Base-by-base conservation (phyloP, 1,284 basidiomycete species). In the Rhizopogon parksii region DNA sequence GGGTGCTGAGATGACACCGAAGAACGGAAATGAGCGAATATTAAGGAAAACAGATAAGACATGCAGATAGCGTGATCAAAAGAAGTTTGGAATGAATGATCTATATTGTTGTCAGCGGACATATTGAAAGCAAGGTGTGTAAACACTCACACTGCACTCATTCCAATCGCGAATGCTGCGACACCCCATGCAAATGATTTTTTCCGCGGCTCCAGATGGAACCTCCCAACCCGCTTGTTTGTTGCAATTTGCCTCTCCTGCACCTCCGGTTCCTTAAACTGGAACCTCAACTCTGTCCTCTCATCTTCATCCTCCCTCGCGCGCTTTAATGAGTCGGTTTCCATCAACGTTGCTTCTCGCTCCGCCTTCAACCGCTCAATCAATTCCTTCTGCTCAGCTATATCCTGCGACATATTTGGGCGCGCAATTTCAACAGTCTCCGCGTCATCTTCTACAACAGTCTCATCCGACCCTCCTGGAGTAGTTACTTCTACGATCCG, bases 141-240 rank as follows among this genome's bases (percentile, higher is more conserved):
- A 12, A 38, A 21, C 7, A 63, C 83, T 70, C 63, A 88, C 86
- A 83, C 74, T 56, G 84, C 85, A 53, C 83, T 74, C 65, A 83
- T 69, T 25, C 85, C 86, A 47, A 86, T 73, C 35, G 83, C 84
- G 63, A 90, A 89, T 25, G 82, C 82, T 38, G 84, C 76, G 8
- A 82, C 71, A 36, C 88, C 88, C 87, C 87, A 90, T 0, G 81
- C 83, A 53, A 81, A 71, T 14, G 82, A 81, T 64, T 83, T 86
- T 59, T 79, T 76, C 64, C 78, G 73, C 2, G 88, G 82, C 62
- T 80, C 73, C 52, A 77, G 55, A n/a, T 73, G 61, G 62, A 78
- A 70, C 46, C 75, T 66, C 19, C 68, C 65, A 45, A 86, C 71
- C 39, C 85, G 75, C 45, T 72, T 74, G 60, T 88, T 88, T 17